Evolutionary conservation across 208 protist genomes (phyloP), one percentile per base, ranked within the genome.

Genomic region (Porcisia hertigi): DNA sequence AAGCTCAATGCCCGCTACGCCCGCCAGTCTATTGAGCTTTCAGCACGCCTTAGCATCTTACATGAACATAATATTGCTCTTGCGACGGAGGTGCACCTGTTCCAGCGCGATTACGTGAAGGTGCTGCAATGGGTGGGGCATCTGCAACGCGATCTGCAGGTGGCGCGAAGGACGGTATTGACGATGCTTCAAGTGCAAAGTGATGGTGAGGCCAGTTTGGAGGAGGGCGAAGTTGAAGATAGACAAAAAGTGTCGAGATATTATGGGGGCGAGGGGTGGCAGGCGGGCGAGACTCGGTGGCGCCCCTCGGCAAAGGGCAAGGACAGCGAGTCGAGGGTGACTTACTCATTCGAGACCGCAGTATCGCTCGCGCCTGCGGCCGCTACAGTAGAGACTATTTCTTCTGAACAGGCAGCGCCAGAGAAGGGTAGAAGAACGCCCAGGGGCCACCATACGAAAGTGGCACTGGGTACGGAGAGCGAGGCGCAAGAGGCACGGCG

Each of bases 1-100:
- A 82, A 88, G 34, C 84, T 95, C 23, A 97, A 97, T 70, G 71
- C 83, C 0, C 84, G 76, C 36, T 97, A 97, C 72, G 93, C 93
- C 3, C 76, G 78, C 54, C 91, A 95, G 77, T 82, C 88, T 23
- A 65, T 95, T 9, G 91, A 92, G 80, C 86, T 97, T 7, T 78
- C 85, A 0, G 86, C 91, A 9, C 93, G 93, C 12, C 78, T 97
- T 20, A 91, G 84, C 64, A 80, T 95, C 53, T 59, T 95, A 1
- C 73, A 83, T 25, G 88, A 94, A 20, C 87, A 94, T 72, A 97
- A 97, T 79, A 88, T 94, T 60, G 75, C 73, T 16, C 76, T 92
- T 30, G 77, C 87, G 9, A 71, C 92, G 1, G 89, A 92, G 34
- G 74, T 79, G 43, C 79, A 92, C 59, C 67, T 93, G 39, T 86